Evolutionary conservation across 139 green algal species (phyloP), one percentile per base, ranked within the genome.

Genomic region (Auxenochlorella pyrenoidosa): DNA sequence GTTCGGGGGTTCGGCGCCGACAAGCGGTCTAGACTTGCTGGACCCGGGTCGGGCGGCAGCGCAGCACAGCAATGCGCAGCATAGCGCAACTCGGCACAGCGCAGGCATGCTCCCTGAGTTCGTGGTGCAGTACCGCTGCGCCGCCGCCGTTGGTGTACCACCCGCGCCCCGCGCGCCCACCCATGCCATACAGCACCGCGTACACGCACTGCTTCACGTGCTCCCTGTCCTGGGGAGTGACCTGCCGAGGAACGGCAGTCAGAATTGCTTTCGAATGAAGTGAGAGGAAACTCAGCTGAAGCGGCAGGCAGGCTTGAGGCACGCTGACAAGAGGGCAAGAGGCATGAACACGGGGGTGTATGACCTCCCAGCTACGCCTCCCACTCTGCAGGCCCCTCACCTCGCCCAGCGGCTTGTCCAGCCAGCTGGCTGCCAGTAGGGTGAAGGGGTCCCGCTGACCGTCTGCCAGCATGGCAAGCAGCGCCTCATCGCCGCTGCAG

Each of bases 381-480:
- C 47, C 47, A 58, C 54, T 24, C 2, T 63, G 10, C 54, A 28
- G 54, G 15, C 82, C 59, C 0, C 84, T 88, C 47, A 97, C 94
- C 89, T 94, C 68, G 24, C 85, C 60, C 40, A 77, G 28, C 2
- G 65, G 32, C 36, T 75, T 90, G 32, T 59, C 34, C 43, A 89
- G 83, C 96, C 96, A 98, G 41, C 88, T 75, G 0, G 93, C 89
- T 0, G 95, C 96, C 78, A 98, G 86, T 75, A 90, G 79, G 18
- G 32, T 88, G 89, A 99, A 99, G 38, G 96, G 94, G 88, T 99
- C 96, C 51, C 89, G 75, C 26, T 51, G 73, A 0, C 78, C 47
- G 32, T 94, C 87, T 0, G 68, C 80, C 38, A 99, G 85, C 71
- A 94, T 75, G 4, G 36, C 76, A 34, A 90, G 76, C 87, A 99